Evolutionary conservation across 2,329 filamentous ascomycete genomes (phyloP), one percentile per base, ranked within the genome.

Genomic region (Aureobasidium sp.): DNA sequence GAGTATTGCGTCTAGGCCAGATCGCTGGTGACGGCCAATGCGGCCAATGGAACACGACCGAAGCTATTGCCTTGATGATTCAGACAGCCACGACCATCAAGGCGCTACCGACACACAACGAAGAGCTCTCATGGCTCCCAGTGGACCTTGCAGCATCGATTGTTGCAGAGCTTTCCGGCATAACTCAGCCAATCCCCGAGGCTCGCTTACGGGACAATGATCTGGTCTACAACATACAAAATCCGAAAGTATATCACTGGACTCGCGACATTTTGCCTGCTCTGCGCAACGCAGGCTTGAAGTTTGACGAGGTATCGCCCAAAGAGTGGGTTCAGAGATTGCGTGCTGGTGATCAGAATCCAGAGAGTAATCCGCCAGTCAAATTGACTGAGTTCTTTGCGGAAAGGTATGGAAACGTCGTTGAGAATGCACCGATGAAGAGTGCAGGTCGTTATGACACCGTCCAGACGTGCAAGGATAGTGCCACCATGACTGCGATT

Each of bases 211-310:
- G 44, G 15, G 56, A 64, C 17, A 13, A 47, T 6, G 26, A 55
- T 17, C 62, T 63, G 9, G 62, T 63, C 29, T 65, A 65, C 58
- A 26, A 69, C 68, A 72, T 86, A 13, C 74, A 80, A n/a, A 84
- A 84, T 64, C 76, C 78, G 0, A 69, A 64, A 8, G 71, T 72
- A 1, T 80, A 84, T 64, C 73, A 78, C 44, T 85, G 82, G 81
- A 82, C 79, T 0, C 63, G 73, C 0, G 79, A 84, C 55, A 69
- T 86, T 7, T 75, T 86, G 0, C 82, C 82, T 3, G 76, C 76
- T 7, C 70, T 86, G 4, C 70, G 69, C 20, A 42, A 37, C 15
- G 44, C 61, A 9, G 58, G 58, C 0, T 44, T 70, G 26, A 26
- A 44, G 0, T 71, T 71, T 55, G 66, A 69, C 17, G 37, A 65